A percentile compares a stretch with the other conserved stretches of the same genome.
Conservation (phyloP, 2,329 filamentous ascomycete genomes). For the Lithohypha guttulata region DNA sequence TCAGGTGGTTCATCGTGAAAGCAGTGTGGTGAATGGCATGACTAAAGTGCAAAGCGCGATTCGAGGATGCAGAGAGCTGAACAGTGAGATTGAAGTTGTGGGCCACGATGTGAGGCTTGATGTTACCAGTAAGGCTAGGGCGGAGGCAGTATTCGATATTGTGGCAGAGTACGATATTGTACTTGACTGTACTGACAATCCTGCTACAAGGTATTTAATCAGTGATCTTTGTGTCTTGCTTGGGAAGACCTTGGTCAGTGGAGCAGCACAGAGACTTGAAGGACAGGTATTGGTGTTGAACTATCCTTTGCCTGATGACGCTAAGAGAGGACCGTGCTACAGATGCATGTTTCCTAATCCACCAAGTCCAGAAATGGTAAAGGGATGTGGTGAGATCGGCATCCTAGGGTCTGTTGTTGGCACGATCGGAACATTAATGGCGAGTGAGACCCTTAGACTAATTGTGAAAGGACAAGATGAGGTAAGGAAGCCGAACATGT, state of each 20-base stretch:
- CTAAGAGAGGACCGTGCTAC: conserved; percentile 69
- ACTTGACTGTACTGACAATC: conserved; percentile 70
- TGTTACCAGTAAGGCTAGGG: background rate
- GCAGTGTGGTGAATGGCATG: conserved; percentile 42
- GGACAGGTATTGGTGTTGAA: conserved; percentile 87
- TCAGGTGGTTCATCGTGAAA: conserved; percentile 64
- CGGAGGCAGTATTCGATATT: conserved; percentile 1
- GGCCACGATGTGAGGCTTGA: conserved; percentile 12
- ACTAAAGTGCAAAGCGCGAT: conserved; percentile 16
- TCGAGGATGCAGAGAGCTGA: conserved; percentile 15
- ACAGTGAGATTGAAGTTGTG: conserved; percentile 14
- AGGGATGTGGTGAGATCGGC: conserved; percentile 84
- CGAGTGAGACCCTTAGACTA: conserved; percentile 79
- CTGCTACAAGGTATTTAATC: conserved; percentile 81
- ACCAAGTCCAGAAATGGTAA: conserved; percentile 69
- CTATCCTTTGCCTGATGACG: conserved; percentile 30
- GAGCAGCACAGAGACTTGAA: conserved; percentile 77
- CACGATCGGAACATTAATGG: conserved; percentile 84
- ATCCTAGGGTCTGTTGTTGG: conserved; percentile 89
- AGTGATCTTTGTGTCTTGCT: conserved; percentile 80
- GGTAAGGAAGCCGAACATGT: conserved; percentile 29
- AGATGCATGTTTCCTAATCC: conserved; percentile 84
- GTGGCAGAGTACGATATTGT: conserved; percentile 8
- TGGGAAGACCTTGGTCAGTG: conserved; percentile 70
- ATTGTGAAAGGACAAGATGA: conserved; percentile 36